Percentiles rank a stretch among this genome's conserved stretches.
Evolutionary conservation across 1,139 yeast species (phyloP).

Genomic region (Diutina pseudorugosa): DNA sequence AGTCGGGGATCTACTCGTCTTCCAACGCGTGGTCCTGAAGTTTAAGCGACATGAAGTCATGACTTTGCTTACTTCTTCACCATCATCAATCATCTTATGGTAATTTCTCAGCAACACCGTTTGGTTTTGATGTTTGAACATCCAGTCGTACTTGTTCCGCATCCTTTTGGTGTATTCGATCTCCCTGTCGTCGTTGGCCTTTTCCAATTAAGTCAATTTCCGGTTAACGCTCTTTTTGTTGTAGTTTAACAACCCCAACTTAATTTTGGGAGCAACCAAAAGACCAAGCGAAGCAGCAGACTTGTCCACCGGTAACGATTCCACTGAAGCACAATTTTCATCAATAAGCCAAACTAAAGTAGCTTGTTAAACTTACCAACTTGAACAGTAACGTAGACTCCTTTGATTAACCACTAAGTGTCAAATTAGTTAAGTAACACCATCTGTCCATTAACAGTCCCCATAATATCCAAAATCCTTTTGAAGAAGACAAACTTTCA

Average conservation of each 20-base stretch:
- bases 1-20: slow-evolving; percentile 55
- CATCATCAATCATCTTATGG: slow-evolving; percentile 44
- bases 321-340: too few relatives aligned
- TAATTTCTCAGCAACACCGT: slow-evolving; percentile 85
- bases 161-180: slow-evolving; percentile 31
- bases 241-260: slow-evolving; percentile 48
- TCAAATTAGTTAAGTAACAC: too few relatives aligned
- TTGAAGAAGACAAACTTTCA: too few relatives aligned
- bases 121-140: slow-evolving; percentile 93
- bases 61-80: slow-evolving; percentile 29
- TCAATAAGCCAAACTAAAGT: too few relatives aligned
- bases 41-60: slow-evolving; percentile 75
- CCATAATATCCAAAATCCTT: too few relatives aligned
- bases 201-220: slow-evolving; percentile 43
- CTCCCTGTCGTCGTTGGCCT: slow-evolving; percentile 61
- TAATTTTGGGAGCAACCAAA: slow-evolving; percentile 93
- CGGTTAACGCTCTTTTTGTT: slow-evolving; percentile 78
- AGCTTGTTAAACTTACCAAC: too few relatives aligned
- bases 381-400: too few relatives aligned
- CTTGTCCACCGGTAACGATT: slow-evolving; percentile 68
- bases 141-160: slow-evolving; percentile 84
- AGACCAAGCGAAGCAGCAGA: slow-evolving; percentile 83
- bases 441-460: too few relatives aligned
- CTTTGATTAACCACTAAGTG: too few relatives aligned
- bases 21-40: slow-evolving; percentile 59